Conservation (phyloP, 2,329 filamentous ascomycete species). For the Cordyceps farinosa region DNA sequence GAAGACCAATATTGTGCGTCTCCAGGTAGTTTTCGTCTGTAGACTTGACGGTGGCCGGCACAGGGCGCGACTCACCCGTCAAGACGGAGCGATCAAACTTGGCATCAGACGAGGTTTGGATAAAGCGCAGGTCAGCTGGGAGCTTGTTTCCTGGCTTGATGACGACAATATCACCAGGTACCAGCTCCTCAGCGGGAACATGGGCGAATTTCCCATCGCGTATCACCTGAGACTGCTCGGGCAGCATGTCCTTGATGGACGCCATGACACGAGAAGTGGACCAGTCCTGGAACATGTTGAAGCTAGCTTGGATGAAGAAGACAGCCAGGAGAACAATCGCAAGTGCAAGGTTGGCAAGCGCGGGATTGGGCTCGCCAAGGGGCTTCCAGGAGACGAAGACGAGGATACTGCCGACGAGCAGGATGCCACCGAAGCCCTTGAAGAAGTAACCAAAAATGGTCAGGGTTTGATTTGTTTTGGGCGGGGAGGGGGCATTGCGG, state of each 20-base stretch:
- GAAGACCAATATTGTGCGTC: conserved; percentile 70
- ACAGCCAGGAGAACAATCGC: conserved; percentile 70
- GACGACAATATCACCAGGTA: conserved; percentile 67
- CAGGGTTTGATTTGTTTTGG: conserved; percentile 56
- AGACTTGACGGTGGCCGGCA: conserved; percentile 60
- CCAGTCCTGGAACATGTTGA: conserved; percentile 72
- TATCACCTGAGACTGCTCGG: conserved; percentile 64
- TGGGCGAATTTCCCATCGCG: conserved; percentile 53
- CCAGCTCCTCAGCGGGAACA: conserved; percentile 56
- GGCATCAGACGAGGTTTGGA: conserved; percentile 64
- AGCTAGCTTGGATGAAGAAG: conserved; percentile 65
- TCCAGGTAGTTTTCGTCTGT: conserved; percentile 74
- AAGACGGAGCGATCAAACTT: conserved; percentile 72
- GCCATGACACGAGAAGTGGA: conserved; percentile 74
- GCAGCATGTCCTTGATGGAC: conserved; percentile 77
- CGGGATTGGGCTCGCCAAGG: conserved; percentile 62
- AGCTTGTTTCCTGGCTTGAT: conserved; percentile 71
- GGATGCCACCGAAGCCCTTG: conserved; percentile 70
- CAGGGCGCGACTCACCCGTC: conserved; percentile 63
- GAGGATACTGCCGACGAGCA: conserved; percentile 64
- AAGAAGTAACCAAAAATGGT: conserved; percentile 69
- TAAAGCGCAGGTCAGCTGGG: conserved; percentile 68
- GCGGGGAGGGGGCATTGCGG: conserved; percentile 62
- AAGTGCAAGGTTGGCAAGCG: conserved; percentile 65
- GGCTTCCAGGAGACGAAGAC: conserved; percentile 77